These are phyloP conservation scores for Lactarius hengduanensis DNA, from an alignment of 768 basidiomycete genomes.

Conservation along the genomic window DNA sequence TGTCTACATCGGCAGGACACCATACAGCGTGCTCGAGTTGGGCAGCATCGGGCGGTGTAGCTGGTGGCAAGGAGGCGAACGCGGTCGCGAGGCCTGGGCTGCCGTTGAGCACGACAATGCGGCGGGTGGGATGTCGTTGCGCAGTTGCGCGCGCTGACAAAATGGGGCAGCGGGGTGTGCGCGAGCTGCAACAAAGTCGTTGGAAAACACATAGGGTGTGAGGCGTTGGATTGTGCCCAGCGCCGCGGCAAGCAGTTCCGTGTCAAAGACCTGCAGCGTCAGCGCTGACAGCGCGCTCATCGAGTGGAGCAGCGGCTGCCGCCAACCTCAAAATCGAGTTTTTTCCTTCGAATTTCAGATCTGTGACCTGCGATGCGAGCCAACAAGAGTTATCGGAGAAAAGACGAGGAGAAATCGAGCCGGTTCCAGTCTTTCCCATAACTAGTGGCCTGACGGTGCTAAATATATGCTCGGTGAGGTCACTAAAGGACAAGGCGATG, in stretches of 20 bases:
- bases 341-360: too few relatives aligned
- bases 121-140: conserved; percentile 25
- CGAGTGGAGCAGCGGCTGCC: conserved; percentile 30
- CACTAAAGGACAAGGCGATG: too few relatives aligned
- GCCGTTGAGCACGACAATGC: conserved; percentile 29
- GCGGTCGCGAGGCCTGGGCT: conserved; percentile 32
- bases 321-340: too few relatives aligned
- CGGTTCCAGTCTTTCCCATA: too few relatives aligned
- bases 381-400: too few relatives aligned
- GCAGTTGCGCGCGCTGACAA: neutral
- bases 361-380: too few relatives aligned
- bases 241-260: conserved; percentile 30
- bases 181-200: conserved; percentile 31
- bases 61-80: conserved; percentile 33
- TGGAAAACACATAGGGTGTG: conserved; percentile 27
- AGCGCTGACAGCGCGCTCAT: conserved; percentile 33
- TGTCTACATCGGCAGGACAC: conserved; percentile 37
- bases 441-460: too few relatives aligned
- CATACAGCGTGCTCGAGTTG: conserved; percentile 36
- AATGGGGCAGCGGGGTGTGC: conserved; percentile 2
- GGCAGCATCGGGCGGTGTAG: conserved; percentile 30
- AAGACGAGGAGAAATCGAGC: too few relatives aligned
- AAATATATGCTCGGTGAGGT: too few relatives aligned
- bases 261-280: conserved; percentile 32
- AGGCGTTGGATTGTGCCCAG: conserved; percentile 30